Evolutionary conservation across 2,329 filamentous ascomycete genomes (phyloP).

Genomic region (Claviceps cyperi): DNA sequence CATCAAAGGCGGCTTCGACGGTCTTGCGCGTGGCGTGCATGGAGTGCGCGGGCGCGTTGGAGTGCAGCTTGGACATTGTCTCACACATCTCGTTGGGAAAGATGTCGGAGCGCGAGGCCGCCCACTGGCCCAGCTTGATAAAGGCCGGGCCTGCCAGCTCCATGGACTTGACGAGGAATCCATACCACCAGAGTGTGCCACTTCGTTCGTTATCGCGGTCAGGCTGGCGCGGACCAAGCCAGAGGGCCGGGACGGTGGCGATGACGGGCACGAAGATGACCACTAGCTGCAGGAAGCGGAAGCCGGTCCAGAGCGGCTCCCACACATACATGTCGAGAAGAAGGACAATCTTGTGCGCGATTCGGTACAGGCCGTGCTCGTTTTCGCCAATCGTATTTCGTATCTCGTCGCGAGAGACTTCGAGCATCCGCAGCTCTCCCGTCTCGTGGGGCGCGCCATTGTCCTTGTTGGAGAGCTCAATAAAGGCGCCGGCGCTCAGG

Average conservation of each 20-base stretch:
- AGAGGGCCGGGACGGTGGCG: conserved; percentile 62
- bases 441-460: conserved; percentile 42
- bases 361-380: conserved; percentile 41
- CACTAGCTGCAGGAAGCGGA: conserved; percentile 77
- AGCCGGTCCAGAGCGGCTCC: conserved; percentile 76
- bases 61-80: conserved; percentile 89
- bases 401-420: conserved; percentile 66
- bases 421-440: conserved; percentile 73
- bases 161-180: conserved; percentile 76
- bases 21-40: conserved; percentile 65
- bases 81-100: conserved; percentile 87
- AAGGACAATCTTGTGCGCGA: conserved; percentile 46
- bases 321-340: conserved; percentile 58
- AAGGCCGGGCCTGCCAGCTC: conserved; percentile 88
- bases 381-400: conserved; percentile 50
- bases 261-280: conserved; percentile 88
- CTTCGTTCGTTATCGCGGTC: conserved; percentile 58
- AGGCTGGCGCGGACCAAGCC: conserved; percentile 53
- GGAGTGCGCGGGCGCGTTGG: conserved; percentile 84
- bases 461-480: conserved; percentile 41
- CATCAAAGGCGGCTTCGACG: conserved; percentile 69
- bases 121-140: conserved; percentile 99
- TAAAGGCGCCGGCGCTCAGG: conserved; percentile 41
- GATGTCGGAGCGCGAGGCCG: conserved; percentile 87
- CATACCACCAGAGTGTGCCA: conserved; percentile 91